Base-by-base conservation (phyloP, 176 grass and related monocot genomes). In the Avena insularis region DNA sequence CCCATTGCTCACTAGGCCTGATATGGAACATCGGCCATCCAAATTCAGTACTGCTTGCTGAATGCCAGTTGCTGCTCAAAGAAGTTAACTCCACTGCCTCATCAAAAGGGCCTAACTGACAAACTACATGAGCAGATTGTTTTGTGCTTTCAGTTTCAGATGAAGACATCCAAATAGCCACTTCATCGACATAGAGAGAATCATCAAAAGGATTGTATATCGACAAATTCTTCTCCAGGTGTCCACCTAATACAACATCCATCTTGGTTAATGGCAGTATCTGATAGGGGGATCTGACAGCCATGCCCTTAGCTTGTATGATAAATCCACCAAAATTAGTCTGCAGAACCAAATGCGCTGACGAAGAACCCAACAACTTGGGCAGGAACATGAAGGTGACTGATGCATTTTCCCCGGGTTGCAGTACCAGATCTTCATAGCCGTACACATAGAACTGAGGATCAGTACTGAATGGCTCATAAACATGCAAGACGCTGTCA, bases 321-420 rank as follows among this genome's bases (percentile, higher is more conserved):
- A 99, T 91, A 77, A 99, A 99, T 46, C 97, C 97, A 73, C 94
- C 94, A 83, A 94, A 78, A 82, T 87, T 96, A 6, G 94, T 99
- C 91, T 99, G 94, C 86, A 99, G 55, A 66, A 99, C 87, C 77
- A 99, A 76, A 87, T 94, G 97, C 0, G 90, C 92, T 9, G 90
- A 90, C 9, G 89, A 94, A 55, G 86, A 93, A 38, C 94, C 97
- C 84, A 93, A 38, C 85, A 88, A 84, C 62, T 90, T 93, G 14
- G 97, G 97, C 75, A 99, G 74, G 90, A 99, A 96, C 82, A 96
- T 45, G 80, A 99, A 96, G 56, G 80, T 80, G 53, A 96, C 75
- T 1, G 89, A 89, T 38, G 90, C 85, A 62, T 95, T 95, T 50
- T 93, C 87, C 79, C 97, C 89, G 14, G 94, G 94, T 35, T 91